phyloP scores from a whole-genome alignment of 108 stramenopile genomes.

The Pseudonitzschia pungens region DNA sequence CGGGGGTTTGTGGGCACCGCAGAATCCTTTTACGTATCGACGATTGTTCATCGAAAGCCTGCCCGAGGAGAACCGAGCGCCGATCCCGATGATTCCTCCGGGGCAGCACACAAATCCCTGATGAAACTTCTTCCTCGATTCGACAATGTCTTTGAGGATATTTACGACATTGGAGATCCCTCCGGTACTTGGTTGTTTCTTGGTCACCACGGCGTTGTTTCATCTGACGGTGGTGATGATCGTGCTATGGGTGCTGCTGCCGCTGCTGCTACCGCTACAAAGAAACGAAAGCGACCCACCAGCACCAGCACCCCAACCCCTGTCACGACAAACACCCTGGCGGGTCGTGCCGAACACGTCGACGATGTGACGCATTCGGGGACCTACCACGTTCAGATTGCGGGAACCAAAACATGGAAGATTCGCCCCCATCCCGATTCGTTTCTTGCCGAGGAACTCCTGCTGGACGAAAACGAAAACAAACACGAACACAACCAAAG shows the following conservation, averaged over 20 bases:
- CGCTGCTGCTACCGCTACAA: not conserved
- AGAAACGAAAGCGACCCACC: not conserved
- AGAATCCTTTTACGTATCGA: conserved; percentile 24
- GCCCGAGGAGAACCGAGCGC: not conserved
- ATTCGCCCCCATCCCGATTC: conserved; percentile 22
- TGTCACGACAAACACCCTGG: no score
- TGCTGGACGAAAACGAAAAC: not conserved
- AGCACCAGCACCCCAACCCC: not conserved
- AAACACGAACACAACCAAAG: not conserved
- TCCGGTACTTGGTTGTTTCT: not conserved
- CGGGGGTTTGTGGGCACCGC: not conserved
- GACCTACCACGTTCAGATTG: conserved; percentile 25
- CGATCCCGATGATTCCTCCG: no score
- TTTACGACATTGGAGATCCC: conserved; percentile 10
- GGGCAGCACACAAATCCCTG: not conserved
- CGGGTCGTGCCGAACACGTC: conserved; percentile 32
- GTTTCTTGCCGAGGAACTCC: not conserved
- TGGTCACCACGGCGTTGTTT: not conserved
- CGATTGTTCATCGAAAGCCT: conserved; percentile 19
- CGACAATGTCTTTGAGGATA: conserved; percentile 27
- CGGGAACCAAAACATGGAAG: conserved; percentile 27
- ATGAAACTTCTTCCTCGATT: conserved; percentile 1
- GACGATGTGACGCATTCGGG: conserved; percentile 31
- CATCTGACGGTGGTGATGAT: not conserved
- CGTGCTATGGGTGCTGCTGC: not conserved